Evolutionary conservation across 2,329 filamentous ascomycete species (phyloP).

Genomic region (Fusarium annulatum): DNA sequence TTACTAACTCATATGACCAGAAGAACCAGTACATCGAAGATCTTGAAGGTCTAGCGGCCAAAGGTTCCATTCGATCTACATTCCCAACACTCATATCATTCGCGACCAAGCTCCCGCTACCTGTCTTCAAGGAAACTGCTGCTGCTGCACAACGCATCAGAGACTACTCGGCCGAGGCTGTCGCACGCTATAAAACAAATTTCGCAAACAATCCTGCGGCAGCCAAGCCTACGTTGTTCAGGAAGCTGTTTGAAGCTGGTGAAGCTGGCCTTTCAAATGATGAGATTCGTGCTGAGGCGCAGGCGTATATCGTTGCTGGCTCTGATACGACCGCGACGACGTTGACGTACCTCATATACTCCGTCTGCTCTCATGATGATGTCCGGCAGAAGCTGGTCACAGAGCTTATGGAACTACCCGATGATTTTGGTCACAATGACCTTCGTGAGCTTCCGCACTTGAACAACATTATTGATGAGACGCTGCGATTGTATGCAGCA

Average conservation of each 20-base stretch:
- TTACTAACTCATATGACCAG: not conserved
- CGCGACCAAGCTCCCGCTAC: not conserved
- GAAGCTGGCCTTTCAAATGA: not conserved
- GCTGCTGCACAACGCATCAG: not conserved
- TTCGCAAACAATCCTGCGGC: not conserved
- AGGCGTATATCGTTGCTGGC: not conserved
- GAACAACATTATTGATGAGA: not conserved
- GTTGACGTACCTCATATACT: not conserved
- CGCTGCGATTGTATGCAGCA: not conserved
- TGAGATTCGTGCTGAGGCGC: not conserved
- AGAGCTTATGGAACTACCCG: fast-evolving
- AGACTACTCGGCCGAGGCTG: not conserved
- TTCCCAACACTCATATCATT: not conserved
- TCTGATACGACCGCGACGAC: not conserved
- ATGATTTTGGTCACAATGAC: not conserved
- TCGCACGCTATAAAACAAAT: not conserved
- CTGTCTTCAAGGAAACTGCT: not conserved
- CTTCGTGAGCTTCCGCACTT: fast-evolving
- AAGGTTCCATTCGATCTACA: not conserved
- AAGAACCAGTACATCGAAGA: not conserved
- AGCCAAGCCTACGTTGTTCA: not conserved
- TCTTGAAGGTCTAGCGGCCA: not conserved
- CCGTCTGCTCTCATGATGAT: fast-evolving
- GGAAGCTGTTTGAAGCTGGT: not conserved
- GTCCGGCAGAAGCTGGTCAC: fast-evolving